Evolutionary conservation across 2,329 filamentous ascomycete genomes (phyloP).

Genomic region (Trichoderma sp.): DNA sequence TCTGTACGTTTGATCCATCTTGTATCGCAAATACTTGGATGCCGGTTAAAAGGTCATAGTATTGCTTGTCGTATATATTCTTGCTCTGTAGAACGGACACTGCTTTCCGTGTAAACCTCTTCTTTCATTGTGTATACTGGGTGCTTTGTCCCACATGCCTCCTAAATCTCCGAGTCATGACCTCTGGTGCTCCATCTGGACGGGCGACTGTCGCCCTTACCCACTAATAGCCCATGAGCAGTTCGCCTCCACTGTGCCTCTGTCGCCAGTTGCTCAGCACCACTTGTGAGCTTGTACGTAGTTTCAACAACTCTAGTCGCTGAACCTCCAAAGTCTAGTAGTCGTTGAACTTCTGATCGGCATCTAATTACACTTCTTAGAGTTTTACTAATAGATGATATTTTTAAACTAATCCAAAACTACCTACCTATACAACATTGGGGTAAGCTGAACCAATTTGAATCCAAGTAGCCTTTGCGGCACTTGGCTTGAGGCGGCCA

Average conservation of each 20-base stretch:
- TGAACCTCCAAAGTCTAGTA: neutral
- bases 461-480: neutral
- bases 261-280: neutral
- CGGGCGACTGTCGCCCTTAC: neutral
- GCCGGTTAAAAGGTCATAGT: neutral
- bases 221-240: neutral
- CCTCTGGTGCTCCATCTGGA: neutral
- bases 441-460: neutral
- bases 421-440: neutral
- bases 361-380: too few relatives aligned
- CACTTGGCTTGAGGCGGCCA: neutral
- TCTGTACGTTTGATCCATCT: slow-evolving; percentile 30
- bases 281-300: neutral
- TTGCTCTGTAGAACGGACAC: neutral
- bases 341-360: too few relatives aligned
- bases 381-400: neutral
- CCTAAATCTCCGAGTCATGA: neutral
- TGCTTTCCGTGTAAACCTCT: neutral
- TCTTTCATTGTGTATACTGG: neutral
- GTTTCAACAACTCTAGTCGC: neutral
- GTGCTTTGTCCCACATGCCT: neutral
- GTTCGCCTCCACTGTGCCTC: neutral
- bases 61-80: neutral
- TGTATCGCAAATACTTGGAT: neutral
- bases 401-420: neutral